Evolutionary conservation across 2,329 filamentous ascomycete species (phyloP).

Genomic region (Ophiostoma angusticollis): DNA sequence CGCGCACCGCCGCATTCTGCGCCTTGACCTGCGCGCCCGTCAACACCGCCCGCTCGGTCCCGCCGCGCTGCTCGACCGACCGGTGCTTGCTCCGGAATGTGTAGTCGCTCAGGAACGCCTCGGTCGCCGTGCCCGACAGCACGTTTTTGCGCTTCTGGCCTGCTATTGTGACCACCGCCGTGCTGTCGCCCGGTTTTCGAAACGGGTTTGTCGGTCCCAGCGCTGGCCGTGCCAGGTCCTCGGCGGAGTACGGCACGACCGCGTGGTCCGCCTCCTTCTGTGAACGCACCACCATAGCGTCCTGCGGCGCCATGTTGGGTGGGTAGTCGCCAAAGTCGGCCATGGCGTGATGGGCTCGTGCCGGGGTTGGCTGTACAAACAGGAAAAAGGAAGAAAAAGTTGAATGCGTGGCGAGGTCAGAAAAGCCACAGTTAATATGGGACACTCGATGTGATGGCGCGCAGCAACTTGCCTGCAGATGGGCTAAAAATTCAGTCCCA

Average conservation of each 20-base stretch:
- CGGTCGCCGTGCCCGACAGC: conserved; percentile 74
- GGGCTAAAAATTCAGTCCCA: too few relatives aligned
- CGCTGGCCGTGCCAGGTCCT: conserved; percentile 53
- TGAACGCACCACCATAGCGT: conserved; percentile 48
- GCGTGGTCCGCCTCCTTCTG: conserved; percentile 43
- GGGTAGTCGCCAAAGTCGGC: conserved; percentile 50
- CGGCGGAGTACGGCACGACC: conserved; percentile 54
- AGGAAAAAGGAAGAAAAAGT: background rate
- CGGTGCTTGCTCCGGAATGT: conserved; percentile 82
- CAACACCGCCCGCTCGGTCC: conserved; percentile 43
- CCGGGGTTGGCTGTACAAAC: background rate
- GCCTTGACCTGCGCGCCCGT: conserved; percentile 52
- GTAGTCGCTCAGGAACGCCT: conserved; percentile 80
- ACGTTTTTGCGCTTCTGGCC: conserved; percentile 65
- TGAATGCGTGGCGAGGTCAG: background rate
- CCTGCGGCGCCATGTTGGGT: conserved; percentile 52
- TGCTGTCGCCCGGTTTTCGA: conserved; percentile 30
- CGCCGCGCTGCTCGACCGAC: conserved; percentile 58
- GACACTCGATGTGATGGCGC: too few relatives aligned
- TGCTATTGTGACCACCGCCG: background rate
- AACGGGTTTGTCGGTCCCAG: conserved; percentile 67
- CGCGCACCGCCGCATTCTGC: conserved; percentile 51
- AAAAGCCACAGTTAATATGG: too few relatives aligned
- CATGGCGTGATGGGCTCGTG: too few relatives aligned
- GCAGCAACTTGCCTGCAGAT: too few relatives aligned